Base-by-base conservation (phyloP, 192 early-diverging fungal species). In the Rhizoclosmatium sp. region DNA sequence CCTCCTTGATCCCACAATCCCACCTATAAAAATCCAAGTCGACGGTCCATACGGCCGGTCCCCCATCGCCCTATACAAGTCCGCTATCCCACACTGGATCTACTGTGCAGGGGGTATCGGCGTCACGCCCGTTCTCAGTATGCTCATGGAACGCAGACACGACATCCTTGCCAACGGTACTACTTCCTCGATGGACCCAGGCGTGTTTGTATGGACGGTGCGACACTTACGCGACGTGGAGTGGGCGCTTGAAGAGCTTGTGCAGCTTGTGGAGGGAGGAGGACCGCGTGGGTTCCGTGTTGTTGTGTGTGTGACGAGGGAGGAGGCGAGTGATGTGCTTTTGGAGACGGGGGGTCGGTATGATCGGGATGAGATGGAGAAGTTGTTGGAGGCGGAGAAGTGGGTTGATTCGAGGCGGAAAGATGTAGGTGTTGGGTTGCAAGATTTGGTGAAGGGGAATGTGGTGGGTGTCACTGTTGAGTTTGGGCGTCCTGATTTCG, bases 21-120 rank as follows among this genome's bases (percentile, higher is more conserved):
- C 73, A 2, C 60, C 73, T 14, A 42, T 64, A 7, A 4, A 3
- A n/a, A 47, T 75, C 19, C 41, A 64, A n/a, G 19, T 75, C 7
- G 73, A 75, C 39, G 73, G 73, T 14, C 73, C 73, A 7, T 75
- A 75, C 42, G 73, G 73, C 19, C 23, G 19, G n/a, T 40, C 21
- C 60, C 42, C 10, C 19, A 41, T 51, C n/a, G 16, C n/a, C 39
- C 9, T 12, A 2, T 75, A 64, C 61, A 23, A 60, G 16, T 10
- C 21, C 44, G 19, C 19, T 41, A 7, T 44, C 60, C 39, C 10
- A 40, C 7, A 19, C n/a, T 64, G 9, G 1, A 46, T 75, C 39
- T 75, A 64, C 61, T 12, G 61, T 47, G 73, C 73, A 7, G 73
- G 73, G 10, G 73, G 73, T 23, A 64, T 75, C 39, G 73, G 73